Evolutionary conservation across 176 grass and related monocot species (phyloP).

Genomic region (Melocanna baccifera): DNA sequence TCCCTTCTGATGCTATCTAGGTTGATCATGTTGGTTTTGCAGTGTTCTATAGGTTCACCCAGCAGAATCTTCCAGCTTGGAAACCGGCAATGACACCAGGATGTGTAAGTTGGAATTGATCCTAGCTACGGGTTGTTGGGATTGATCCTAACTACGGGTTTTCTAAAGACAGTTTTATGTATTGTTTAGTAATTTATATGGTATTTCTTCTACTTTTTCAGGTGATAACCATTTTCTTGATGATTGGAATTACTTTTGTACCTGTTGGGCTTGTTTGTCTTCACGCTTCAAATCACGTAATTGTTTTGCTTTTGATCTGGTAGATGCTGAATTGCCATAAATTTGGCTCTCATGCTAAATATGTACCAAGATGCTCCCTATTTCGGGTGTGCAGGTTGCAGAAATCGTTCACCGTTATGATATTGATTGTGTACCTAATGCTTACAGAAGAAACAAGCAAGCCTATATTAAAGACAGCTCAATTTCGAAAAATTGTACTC

Average conservation of each 20-base stretch:
- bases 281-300: conserved; percentile 76
- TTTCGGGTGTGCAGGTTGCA: conserved; percentile 52
- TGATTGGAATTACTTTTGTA: conserved; percentile 61
- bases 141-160: neutral
- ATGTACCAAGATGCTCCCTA: neutral
- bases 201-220: conserved; percentile 34
- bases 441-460: conserved; percentile 75
- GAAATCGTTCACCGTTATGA: conserved; percentile 82
- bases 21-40: conserved; percentile 32
- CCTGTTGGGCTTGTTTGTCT: conserved; percentile 76
- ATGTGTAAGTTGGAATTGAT: conserved; percentile 51
- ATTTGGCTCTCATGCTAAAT: neutral
- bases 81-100: conserved; percentile 75
- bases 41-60: conserved; percentile 83
- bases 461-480: conserved; percentile 76
- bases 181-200: conserved; percentile 1
- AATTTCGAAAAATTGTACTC: conserved; percentile 76
- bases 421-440: conserved; percentile 69
- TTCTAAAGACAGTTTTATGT: neutral
- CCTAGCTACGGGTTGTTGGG: neutral
- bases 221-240: conserved; percentile 80
- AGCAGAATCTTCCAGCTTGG: conserved; percentile 91
- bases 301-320: conserved; percentile 13
- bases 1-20: neutral
- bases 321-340: conserved; percentile 20